Base-by-base conservation (phyloP, 176 grass and related monocot species). In the Poa annua region DNA sequence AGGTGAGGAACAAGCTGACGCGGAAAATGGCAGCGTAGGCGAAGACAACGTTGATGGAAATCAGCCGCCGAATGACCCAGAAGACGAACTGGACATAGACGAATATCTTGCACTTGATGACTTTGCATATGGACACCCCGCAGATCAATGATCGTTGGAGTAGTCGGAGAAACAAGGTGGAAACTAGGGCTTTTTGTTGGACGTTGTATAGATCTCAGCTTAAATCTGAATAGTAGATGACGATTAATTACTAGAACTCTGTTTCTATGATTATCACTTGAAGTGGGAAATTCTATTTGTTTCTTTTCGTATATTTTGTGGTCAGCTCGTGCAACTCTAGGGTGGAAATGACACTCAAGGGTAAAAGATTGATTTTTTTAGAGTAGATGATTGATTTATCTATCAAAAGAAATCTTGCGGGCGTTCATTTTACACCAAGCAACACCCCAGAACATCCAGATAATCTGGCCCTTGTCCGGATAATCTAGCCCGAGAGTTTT, bases 61-160 rank as follows among this genome's bases (percentile, higher is more conserved):
- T 51, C 70, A 38, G 26, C n/a, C 49, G 4, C 20, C 0, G 3
- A 57, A 47, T 49, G 22, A 42, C 24, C 64, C 34, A 6, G 61
- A 29, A 19, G 29, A 32, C 3, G 69, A 72, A 47, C 7, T 49
- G 22, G 42, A 12, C 69, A 72, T 48, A 25, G 69, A 72, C 8
- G 13, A 15, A 44, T 49, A 48, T 25, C 45, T 72, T 26, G 44
- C 69, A 48, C 69, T 48, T 72, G 22, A 72, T 72, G 69, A 72
- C 13, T 49, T 72, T 26, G 41, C 0, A 72, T 13, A 72, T 26
- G 42, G 22, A 48, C 12, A 26, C 26, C 21, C 41, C 7, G 13
- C 14, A 49, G 42, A 72, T 26, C 69, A 72, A 26, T 29, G 42
- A 72, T 72, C 42, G 2, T 47, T 15, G 38, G 38, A 44, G 10